phyloP scores from a whole-genome alignment of 176 grass and related monocot species.

The Oryza glaberrima region DNA sequence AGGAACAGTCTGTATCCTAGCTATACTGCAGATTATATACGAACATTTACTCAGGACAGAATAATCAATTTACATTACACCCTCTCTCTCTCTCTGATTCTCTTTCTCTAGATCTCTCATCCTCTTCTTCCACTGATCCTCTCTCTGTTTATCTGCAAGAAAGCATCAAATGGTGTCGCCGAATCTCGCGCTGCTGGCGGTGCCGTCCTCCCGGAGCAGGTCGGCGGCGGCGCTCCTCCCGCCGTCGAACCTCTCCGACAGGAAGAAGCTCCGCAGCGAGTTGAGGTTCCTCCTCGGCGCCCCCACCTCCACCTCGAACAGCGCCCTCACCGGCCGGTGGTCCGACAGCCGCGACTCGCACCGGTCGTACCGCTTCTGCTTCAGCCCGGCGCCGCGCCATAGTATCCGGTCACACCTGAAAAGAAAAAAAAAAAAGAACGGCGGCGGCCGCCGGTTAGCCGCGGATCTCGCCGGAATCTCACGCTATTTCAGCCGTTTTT shows the following conservation, averaged over 20 bases:
- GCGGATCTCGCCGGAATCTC: not conserved
- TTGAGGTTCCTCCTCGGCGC: constrained; percentile 48
- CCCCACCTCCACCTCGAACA: constrained; percentile 57
- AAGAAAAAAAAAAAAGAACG: not conserved
- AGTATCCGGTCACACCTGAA: constrained; percentile 72
- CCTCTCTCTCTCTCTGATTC: not conserved
- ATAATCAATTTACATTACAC: not conserved
- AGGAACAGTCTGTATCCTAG: constrained; percentile 45
- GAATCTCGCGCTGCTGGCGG: constrained; percentile 37
- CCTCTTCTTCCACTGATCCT: not conserved
- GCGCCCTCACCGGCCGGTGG: constrained; percentile 71
- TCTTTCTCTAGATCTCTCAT: not conserved
- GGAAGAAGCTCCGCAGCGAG: constrained; percentile 70
- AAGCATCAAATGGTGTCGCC: constrained; percentile 8
- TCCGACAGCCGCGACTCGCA: constrained; percentile 73
- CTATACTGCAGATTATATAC: constrained; percentile 30
- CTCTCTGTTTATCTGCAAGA: not conserved
- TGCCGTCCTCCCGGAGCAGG: constrained; percentile 24
- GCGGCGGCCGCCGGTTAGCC: not conserved
- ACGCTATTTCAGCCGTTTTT: not conserved
- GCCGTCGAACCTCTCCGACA: constrained; percentile 57
- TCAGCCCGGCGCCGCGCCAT: constrained; percentile 61
- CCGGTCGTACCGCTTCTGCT: constrained; percentile 58
- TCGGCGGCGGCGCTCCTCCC: not conserved
- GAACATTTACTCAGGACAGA: constrained; percentile 35